phyloP scores from a whole-genome alignment of 352 stramenopile genomes.

The Phytophthora megakarya region DNA sequence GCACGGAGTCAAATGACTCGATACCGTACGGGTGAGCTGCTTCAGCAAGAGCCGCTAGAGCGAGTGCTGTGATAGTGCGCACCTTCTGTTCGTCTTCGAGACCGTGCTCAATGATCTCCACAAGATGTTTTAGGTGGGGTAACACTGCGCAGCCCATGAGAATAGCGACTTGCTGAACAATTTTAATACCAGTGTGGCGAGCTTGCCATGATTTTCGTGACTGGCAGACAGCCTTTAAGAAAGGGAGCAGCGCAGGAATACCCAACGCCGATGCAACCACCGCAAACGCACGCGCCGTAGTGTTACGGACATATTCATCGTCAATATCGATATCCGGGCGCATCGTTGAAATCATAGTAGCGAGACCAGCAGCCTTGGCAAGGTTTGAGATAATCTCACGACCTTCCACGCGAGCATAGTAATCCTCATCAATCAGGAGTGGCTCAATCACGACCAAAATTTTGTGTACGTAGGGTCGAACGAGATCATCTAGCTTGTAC shows the following conservation, averaged over 20 bases:
- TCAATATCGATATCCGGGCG: constrained; percentile 98
- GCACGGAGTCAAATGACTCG: constrained; percentile 99
- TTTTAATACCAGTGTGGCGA: constrained; percentile 99
- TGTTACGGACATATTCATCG: constrained; percentile 99
- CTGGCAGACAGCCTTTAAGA: constrained; percentile 99
- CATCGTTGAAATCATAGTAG: constrained; percentile 99
- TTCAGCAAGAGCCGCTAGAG: constrained; percentile 97
- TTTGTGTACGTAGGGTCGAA: constrained; percentile 99
- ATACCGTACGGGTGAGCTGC: constrained; percentile 99
- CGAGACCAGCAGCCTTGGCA: constrained; percentile 97
- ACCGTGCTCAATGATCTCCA: constrained; percentile 98
- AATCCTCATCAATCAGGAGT: constrained; percentile 99
- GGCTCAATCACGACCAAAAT: constrained; percentile 99
- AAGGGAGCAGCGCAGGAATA: constrained; percentile 97
- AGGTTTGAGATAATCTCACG: constrained; percentile 99
- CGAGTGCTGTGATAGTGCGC: constrained; percentile 97
- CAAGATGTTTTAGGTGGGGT: constrained; percentile 97
- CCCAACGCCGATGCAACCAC: constrained; percentile 99
- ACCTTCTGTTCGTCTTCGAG: constrained; percentile 99
- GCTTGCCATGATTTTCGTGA: constrained; percentile 98
- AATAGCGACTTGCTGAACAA: constrained; percentile 99
- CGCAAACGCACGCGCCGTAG: constrained; percentile 97
- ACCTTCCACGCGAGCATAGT: constrained; percentile 98
- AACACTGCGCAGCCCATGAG: constrained; percentile 98
- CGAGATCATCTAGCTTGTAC: constrained; percentile 99